A percentile compares a stretch with the other conserved stretches of the same genome.
phyloP scores from a whole-genome alignment of 2,329 filamentous ascomycete species.

The Neonectria magnoliae region DNA sequence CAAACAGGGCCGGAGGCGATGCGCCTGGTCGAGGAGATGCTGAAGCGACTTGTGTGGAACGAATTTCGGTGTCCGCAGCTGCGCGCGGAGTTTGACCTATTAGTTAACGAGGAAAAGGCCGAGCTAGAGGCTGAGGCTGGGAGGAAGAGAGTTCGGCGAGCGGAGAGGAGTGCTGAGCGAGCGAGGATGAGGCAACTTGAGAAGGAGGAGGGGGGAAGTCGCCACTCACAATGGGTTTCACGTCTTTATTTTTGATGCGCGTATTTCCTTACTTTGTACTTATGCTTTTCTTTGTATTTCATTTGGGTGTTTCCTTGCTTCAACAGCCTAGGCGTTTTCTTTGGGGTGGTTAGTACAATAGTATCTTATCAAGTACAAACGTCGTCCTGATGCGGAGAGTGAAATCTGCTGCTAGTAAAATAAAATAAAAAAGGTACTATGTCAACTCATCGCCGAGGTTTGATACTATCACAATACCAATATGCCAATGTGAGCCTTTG shows the following conservation, averaged over 20 bases:
- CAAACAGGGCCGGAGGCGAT: not conserved
- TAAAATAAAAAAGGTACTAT: not conserved
- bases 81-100: not conserved
- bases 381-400: not conserved
- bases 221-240: not conserved
- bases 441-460: conserved; percentile 7
- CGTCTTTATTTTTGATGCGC: not conserved
- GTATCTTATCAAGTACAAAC: not conserved
- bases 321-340: not conserved
- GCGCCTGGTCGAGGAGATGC: not conserved
- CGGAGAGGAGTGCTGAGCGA: too few species aligned
- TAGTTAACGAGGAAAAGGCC: too few species aligned
- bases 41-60: not conserved
- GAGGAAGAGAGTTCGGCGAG: not conserved
- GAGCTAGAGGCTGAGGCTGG: not conserved
- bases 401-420: not conserved
- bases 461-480: not conserved
- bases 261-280: not conserved
- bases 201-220: not conserved
- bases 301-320: not conserved
- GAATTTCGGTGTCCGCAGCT: not conserved
- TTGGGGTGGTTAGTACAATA: not conserved
- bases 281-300: not conserved
- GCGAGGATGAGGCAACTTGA: not conserved
- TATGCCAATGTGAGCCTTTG: not conserved